Evolutionary conservation across 73 alveolate species (phyloP).

Genomic region (Urostyla sp.): DNA sequence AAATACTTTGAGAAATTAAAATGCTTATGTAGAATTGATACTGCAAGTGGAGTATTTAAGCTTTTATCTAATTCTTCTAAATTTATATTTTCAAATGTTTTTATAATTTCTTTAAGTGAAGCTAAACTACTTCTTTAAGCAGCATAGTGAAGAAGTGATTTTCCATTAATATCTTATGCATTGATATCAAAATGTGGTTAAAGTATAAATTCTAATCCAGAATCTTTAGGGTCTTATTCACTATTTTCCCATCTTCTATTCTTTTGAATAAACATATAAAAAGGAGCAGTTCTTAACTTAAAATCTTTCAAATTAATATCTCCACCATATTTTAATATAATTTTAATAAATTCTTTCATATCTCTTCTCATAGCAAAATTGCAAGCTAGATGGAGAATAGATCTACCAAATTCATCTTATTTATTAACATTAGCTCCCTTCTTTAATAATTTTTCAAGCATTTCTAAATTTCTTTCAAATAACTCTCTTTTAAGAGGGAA

Average conservation of each 20-base stretch:
- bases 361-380: slow-evolving; percentile 48
- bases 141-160: slow-evolving; percentile 23
- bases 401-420: slow-evolving; percentile 64
- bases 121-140: slow-evolving; percentile 28
- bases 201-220: slow-evolving; percentile 3
- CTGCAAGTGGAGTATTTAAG: too few species aligned
- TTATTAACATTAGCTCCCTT: slow-evolving; percentile 62
- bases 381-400: slow-evolving; percentile 61
- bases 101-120: too few species aligned
- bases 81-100: too few species aligned
- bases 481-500: slow-evolving; percentile 68
- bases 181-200: neutral
- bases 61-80: too few species aligned
- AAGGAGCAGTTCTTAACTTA: slow-evolving; percentile 40
- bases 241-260: slow-evolving; percentile 1
- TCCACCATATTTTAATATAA: slow-evolving; percentile 29
- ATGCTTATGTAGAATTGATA: too few species aligned
- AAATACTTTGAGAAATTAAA: too few species aligned
- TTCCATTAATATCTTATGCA: slow-evolving; percentile 40
- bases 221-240: slow-evolving; percentile 9
- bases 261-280: slow-evolving; percentile 33
- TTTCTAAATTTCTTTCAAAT: slow-evolving; percentile 2
- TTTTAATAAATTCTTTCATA: slow-evolving; percentile 3
- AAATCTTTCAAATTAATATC: slow-evolving; percentile 12
- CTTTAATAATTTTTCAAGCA: slow-evolving; percentile 38